Base-by-base conservation (phyloP, 2,329 filamentous ascomycete species). In the Aspergillus sp. region DNA sequence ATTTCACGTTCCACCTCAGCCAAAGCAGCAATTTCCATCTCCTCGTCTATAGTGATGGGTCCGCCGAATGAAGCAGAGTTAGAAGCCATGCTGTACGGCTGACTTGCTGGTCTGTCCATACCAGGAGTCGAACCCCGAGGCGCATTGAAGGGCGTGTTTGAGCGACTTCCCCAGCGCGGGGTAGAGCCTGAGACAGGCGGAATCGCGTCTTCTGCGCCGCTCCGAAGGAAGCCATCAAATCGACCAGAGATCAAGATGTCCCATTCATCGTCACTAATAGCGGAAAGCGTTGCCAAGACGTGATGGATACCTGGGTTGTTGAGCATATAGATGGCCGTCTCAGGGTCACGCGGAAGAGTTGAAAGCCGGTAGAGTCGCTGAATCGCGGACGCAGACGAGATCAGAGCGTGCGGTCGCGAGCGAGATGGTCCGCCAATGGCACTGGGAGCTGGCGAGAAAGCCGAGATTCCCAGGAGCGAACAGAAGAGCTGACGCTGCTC, bases 221-320 rank as follows among this genome's bases (percentile, higher is more conserved):
- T 95, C 82, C 91, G 95, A 17, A 96, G 77, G 70, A 97, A 97
- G 3, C 91, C 91, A 62, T 96, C 90, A 60, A 97, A 97, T 23
- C 91, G 86, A 23, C 91, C 91, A 0, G 91, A 96, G 4, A 86
- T 88, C 10, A 97, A 77, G 47, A 97, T 95, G 53, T 96, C 91
- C 91, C 91, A 97, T 68, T 97, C 91, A n/a, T 88, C 86, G 42
- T 84, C 81, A 62, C 86, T 93, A 58, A 97, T 93, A 45, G 90
- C 88, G 32, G 87, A 84, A 44, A 96, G 78, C 0, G 91, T 95
- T 37, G 88, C 84, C 3, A 97, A 81, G 27, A 95, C 82, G 60
- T 93, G 86, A 65, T 97, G 91, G 43, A 93, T 81, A 10, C 81
- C 76, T 0, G 84, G 83, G 64, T 96, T 86, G 65, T 86, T 89